A percentile compares a stretch with the other conserved stretches of the same genome.
Conservation (phyloP, 352 stramenopile genomes). For the Hyaloperonospora brassicae region DNA sequence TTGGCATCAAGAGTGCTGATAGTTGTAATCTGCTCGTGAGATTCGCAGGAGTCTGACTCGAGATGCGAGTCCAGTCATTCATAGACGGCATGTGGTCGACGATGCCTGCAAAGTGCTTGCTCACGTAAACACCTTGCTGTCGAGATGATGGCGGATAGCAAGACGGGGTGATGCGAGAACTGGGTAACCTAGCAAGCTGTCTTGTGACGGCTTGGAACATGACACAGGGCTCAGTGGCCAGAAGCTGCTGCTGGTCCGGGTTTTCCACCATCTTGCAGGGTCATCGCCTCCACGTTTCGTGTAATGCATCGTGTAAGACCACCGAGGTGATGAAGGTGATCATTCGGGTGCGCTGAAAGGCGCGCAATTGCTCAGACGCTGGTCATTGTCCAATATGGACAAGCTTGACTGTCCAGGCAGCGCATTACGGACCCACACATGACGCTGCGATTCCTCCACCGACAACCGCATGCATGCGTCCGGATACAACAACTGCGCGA, state of each 20-base stretch:
- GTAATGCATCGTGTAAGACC: slow-evolving; percentile 20
- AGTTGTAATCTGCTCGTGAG: slow-evolving; percentile 30
- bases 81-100: slow-evolving; percentile 67
- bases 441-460: slow-evolving; percentile 61
- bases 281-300: slow-evolving; percentile 32
- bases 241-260: slow-evolving; percentile 34
- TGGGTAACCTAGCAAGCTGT: slow-evolving; percentile 21
- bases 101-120: slow-evolving; percentile 26
- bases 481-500: slow-evolving; percentile 74
- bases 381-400: slow-evolving; percentile 24
- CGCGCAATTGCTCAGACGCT: slow-evolving; percentile 14
- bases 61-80: slow-evolving; percentile 51
- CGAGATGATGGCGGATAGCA: slow-evolving; percentile 35
- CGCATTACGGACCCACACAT: slow-evolving; percentile 65
- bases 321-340: slow-evolving; percentile 9
- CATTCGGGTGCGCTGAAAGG: slow-evolving; percentile 8
- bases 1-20: slow-evolving; percentile 16
- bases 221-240: slow-evolving; percentile 21
- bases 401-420: slow-evolving; percentile 25
- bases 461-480: slow-evolving; percentile 69
- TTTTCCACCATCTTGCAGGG: slow-evolving; percentile 29
- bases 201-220: slow-evolving; percentile 18
- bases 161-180: slow-evolving; percentile 11
- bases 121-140: slow-evolving; percentile 32
- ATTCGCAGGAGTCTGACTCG: slow-evolving; percentile 38